These are phyloP conservation scores for Dendrobium huoshanense DNA, from an alignment of 106 monocot species.

Conservation along the genomic window DNA sequence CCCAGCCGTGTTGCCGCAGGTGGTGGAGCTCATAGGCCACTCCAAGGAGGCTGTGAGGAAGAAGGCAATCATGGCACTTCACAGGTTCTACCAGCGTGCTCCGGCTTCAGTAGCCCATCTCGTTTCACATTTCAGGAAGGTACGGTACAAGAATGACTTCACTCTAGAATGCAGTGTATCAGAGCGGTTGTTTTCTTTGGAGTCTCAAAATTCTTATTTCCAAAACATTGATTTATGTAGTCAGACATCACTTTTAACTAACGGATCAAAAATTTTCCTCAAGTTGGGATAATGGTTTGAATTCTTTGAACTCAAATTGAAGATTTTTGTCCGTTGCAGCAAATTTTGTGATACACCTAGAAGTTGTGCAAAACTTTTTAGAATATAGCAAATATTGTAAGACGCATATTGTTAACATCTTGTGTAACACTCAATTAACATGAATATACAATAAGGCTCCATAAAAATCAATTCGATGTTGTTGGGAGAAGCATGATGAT, in stretches of 20 bases:
- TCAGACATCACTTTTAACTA: neutral
- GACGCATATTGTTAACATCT: neutral
- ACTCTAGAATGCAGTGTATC: neutral
- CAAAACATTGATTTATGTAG: neutral
- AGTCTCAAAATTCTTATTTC: neutral
- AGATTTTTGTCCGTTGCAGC: neutral
- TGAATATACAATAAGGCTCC: neutral
- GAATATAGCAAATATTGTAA: too few relatives aligned
- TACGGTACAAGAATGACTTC: slow-evolving; percentile 8
- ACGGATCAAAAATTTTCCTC: neutral
- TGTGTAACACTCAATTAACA: neutral
- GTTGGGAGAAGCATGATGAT: neutral
- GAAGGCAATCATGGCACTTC: slow-evolving; percentile 97
- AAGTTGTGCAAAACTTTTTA: neutral
- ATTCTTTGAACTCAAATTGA: neutral
- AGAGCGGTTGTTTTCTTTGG: neutral
- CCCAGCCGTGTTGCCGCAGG: slow-evolving; percentile 92
- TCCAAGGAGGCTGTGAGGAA: slow-evolving; percentile 88
- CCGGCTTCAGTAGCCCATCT: slow-evolving; percentile 65
- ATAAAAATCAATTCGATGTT: neutral
- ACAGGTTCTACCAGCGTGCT: slow-evolving; percentile 79
- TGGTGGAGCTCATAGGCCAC: slow-evolving; percentile 80
- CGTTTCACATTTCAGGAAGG: slow-evolving; percentile 84
- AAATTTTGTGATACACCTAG: neutral
- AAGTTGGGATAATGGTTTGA: neutral